Conservation (phyloP, 805 yeast species). For the Metschnikowia henanensis region DNA sequence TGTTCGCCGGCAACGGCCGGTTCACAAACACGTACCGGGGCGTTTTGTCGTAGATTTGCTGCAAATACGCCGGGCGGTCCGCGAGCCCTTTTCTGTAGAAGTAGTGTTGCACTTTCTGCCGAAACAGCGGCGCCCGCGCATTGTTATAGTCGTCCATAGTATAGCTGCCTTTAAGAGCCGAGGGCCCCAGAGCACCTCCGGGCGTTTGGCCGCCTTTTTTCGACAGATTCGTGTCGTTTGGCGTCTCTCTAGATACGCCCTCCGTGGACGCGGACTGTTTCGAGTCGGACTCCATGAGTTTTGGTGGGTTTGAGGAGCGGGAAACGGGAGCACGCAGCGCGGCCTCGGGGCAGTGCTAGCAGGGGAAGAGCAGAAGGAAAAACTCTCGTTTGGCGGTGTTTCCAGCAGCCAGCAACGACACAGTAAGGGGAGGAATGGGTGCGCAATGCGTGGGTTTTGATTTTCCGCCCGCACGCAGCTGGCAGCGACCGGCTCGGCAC, state of each 20-base stretch:
- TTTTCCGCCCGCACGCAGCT: background rate
- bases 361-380: background rate
- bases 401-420: background rate
- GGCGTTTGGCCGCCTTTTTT: background rate
- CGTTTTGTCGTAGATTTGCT: slow-evolving; percentile 36
- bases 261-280: slow-evolving; percentile 3
- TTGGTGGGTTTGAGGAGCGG: background rate
- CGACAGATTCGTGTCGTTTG: slow-evolving; percentile 2
- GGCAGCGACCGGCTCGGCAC: background rate
- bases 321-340: background rate
- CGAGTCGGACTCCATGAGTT: slow-evolving; percentile 7
- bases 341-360: background rate
- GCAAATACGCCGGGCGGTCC: slow-evolving; percentile 33
- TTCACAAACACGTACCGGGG: slow-evolving; percentile 51
- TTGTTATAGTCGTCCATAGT: slow-evolving; percentile 15
- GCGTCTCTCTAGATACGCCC: slow-evolving; percentile 3
- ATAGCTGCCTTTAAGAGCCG: slow-evolving; percentile 5
- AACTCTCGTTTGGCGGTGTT: background rate
- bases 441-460: too few species aligned
- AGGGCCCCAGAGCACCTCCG: background rate
- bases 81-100: slow-evolving; percentile 22
- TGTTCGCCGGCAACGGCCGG: slow-evolving; percentile 45
- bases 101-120: slow-evolving; percentile 15
- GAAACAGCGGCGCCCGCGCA: slow-evolving; percentile 15
- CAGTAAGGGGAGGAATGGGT: background rate